phyloP scores from a whole-genome alignment of 352 stramenopile species.

The Phytophthora crassamura region DNA sequence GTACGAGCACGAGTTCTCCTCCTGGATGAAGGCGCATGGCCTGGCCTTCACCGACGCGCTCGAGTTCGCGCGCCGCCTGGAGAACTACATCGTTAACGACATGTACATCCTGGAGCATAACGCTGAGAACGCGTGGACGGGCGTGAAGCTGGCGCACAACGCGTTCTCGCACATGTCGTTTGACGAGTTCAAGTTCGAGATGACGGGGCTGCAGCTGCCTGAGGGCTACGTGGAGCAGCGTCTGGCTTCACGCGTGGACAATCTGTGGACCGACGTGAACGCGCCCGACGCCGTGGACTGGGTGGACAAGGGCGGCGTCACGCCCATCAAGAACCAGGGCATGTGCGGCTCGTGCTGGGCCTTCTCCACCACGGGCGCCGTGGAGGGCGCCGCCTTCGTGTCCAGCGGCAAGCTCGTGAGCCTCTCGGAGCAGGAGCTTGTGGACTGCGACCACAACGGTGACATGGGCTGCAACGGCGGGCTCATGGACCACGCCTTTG shows the following conservation, averaged over 20 bases:
- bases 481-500: constrained; percentile 98
- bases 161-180: constrained; percentile 92
- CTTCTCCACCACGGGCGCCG: constrained; percentile 96
- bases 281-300: constrained; percentile 94
- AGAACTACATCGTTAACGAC: constrained; percentile 87
- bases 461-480: constrained; percentile 98
- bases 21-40: constrained; percentile 62
- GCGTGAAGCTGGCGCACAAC: constrained; percentile 75
- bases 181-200: constrained; percentile 93
- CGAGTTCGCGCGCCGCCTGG: constrained; percentile 70
- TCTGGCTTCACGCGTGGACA: constrained; percentile 44
- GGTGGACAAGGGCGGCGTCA: constrained; percentile 93
- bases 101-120: constrained; percentile 91
- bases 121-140: constrained; percentile 61
- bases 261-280: constrained; percentile 39
- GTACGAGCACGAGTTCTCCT: constrained; percentile 79
- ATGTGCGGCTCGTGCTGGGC: constrained; percentile 97
- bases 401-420: constrained; percentile 90
- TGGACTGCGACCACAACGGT: constrained; percentile 96
- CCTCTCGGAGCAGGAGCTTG: constrained; percentile 98
- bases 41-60: constrained; percentile 67
- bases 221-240: constrained; percentile 72
- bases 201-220: constrained; percentile 62
- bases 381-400: constrained; percentile 97
- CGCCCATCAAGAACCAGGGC: constrained; percentile 93